Conservation (phyloP, 192 early-diverging fungal species). For the Linnemannia zychae region DNA sequence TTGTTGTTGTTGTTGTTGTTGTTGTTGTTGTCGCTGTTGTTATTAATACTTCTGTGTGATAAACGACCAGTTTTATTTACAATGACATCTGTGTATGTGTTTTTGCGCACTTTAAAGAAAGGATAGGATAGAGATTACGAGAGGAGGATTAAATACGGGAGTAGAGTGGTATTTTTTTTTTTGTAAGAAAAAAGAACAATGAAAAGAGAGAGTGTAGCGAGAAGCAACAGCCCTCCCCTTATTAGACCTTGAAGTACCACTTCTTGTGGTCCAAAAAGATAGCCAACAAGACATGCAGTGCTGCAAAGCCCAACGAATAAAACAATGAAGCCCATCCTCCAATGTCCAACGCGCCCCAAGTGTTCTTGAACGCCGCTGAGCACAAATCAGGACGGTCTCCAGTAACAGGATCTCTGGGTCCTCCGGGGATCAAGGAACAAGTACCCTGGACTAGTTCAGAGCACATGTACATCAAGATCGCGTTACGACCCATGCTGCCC, state of each 20-base stretch:
- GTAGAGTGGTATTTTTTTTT: no score
- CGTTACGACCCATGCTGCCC: constrained; percentile 63
- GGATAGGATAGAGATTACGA: no score
- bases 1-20: no score
- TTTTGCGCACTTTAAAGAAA: no score
- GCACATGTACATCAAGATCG: constrained; percentile 63
- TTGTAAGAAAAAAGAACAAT: background rate
- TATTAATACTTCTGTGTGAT: no score
- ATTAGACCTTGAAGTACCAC: constrained; percentile 56
- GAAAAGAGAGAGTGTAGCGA: background rate
- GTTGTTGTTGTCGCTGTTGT: no score
- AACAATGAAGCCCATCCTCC: constrained; percentile 46
- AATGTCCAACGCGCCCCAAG: constrained; percentile 44
- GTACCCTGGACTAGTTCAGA: constrained; percentile 51
- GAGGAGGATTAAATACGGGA: no score
- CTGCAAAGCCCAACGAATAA: constrained; percentile 40
- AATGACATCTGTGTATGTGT: no score
- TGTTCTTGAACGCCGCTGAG: constrained; percentile 18
- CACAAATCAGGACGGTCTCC: constrained; percentile 25
- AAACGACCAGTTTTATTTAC: no score
- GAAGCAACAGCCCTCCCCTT: background rate
- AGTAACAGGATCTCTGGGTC: constrained; percentile 25
- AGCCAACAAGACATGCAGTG: constrained; percentile 34
- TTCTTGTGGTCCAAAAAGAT: constrained; percentile 55
- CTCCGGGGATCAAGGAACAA: constrained; percentile 40